phyloP scores from a whole-genome alignment of 2,329 filamentous ascomycete species.

The Aaosphaeria arxii region DNA sequence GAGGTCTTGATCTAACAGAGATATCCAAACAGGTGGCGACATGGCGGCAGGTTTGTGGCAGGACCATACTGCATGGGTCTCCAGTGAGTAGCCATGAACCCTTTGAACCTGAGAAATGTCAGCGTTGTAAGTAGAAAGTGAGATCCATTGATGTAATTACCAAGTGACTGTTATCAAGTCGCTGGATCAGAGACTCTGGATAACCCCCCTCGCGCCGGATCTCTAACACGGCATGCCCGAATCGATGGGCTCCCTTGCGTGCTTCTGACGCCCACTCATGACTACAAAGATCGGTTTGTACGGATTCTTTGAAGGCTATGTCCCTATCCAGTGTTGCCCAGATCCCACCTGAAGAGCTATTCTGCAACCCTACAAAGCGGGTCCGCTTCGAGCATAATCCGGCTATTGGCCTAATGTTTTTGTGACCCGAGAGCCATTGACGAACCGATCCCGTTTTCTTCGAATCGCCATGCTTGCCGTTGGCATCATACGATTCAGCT shows the following conservation, averaged over 20 bases:
- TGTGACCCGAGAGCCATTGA: conserved; percentile 45
- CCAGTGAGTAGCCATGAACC: conserved; percentile 53
- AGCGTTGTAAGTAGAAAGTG: conserved; percentile 10
- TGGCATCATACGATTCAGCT: conserved; percentile 9
- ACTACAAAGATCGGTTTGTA: conserved; percentile 22
- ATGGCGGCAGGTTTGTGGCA: conserved; percentile 45
- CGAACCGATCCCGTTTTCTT: conserved; percentile 27
- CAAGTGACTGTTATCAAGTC: conserved; percentile 47
- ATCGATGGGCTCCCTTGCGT: conserved; percentile 24
- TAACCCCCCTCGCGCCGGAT: conserved; percentile 48
- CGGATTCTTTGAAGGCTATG: conserved; percentile 39
- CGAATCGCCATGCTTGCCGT: conserved; percentile 6
- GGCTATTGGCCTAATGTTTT: conserved; percentile 46
- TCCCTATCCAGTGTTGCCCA: conserved; percentile 50
- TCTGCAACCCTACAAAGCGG: conserved; percentile 48
- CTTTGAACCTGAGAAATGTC: conserved; percentile 42
- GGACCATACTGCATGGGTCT: conserved; percentile 52
- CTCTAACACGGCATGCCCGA: conserved; percentile 52
- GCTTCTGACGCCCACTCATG: conserved; percentile 30
- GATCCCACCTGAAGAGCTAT: conserved; percentile 40
- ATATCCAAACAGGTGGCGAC: conserved; percentile 48
- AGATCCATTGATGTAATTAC: conserved; percentile 19
- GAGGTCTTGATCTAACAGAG: conserved; percentile 49
- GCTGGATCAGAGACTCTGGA: conserved; percentile 38
- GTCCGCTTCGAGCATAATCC: conserved; percentile 45